A percentile compares a stretch with the other conserved stretches of the same genome.
These are phyloP conservation scores for Sedum album DNA, from an alignment of 164 flowering plant species.

Conservation along the genomic window DNA sequence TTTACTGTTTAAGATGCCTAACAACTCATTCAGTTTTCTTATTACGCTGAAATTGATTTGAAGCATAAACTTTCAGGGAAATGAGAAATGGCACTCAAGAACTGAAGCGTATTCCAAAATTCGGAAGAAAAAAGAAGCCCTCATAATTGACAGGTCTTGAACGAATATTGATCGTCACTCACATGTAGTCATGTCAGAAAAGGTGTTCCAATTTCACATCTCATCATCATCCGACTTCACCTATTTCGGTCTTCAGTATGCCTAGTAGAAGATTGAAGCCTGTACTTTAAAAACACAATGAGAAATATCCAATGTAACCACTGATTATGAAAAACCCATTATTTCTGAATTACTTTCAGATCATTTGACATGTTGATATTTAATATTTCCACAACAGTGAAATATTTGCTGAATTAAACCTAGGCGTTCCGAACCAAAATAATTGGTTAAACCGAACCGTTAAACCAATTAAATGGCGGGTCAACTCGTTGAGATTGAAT, in stretches of 20 bases:
- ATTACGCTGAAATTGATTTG: not conserved
- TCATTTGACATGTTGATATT: not conserved
- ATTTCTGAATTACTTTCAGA: too few relatives aligned
- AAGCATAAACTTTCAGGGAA: slow-evolving; percentile 37
- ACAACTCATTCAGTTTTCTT: not conserved
- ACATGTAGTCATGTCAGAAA: not conserved
- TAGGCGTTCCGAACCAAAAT: too few relatives aligned
- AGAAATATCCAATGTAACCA: not conserved
- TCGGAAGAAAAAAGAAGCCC: slow-evolving; percentile 58
- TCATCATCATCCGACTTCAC: not conserved
- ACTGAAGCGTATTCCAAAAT: slow-evolving; percentile 56
- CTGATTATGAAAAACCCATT: not conserved
- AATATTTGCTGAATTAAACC: too few relatives aligned
- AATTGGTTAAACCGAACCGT: too few relatives aligned
- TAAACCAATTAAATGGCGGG: too few relatives aligned
- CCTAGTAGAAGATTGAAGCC: not conserved
- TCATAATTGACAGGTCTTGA: slow-evolving; percentile 27
- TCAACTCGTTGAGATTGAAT: too few relatives aligned
- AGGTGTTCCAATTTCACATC: not conserved
- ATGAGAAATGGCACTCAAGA: slow-evolving; percentile 50
- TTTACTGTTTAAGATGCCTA: not conserved
- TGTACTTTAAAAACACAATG: not conserved
- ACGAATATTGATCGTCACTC: not conserved
- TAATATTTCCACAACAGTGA: too few relatives aligned
- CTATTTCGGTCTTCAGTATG: not conserved